Conservation (phyloP, 768 basidiomycete species). For the Macrolepiota fuliginosa region DNA sequence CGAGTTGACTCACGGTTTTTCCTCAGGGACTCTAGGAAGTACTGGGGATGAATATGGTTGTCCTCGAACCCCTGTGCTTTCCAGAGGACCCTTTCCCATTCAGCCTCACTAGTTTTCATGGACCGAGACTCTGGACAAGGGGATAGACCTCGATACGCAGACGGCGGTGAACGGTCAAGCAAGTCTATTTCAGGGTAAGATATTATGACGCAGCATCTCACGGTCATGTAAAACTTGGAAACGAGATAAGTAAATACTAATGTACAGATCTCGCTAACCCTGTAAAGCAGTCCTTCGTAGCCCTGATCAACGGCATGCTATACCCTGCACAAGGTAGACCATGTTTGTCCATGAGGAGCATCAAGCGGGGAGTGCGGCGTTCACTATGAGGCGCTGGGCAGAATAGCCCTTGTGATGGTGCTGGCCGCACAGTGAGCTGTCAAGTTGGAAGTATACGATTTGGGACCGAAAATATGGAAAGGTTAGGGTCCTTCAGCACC, state of each 20-base stretch:
- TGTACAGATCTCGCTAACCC: constrained; percentile 1
- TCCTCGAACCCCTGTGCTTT: constrained; percentile 73
- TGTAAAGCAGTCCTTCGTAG: constrained; percentile 1
- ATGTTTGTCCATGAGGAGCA: not conserved
- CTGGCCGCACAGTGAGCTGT: not conserved
- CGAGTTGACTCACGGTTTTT: constrained; percentile 62
- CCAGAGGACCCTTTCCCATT: constrained; percentile 82
- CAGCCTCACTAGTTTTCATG: constrained; percentile 3
- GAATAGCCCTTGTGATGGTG: not conserved
- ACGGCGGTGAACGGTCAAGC: constrained; percentile 8
- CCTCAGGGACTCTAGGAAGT: constrained; percentile 76
- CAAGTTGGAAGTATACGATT: not conserved
- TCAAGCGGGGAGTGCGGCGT: not conserved
- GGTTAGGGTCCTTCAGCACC: not conserved
- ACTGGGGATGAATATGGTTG: constrained; percentile 73
- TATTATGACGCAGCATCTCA: constrained; percentile 11
- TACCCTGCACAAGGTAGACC: not conserved
- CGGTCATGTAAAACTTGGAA: constrained; percentile 8
- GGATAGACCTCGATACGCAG: not conserved
- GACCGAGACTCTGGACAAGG: not conserved
- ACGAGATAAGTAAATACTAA: not conserved
- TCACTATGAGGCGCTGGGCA: not conserved
- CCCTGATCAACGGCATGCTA: not conserved
- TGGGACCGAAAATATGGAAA: not conserved
- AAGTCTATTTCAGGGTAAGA: constrained; percentile 1